Evolutionary conservation across 306 rosid genomes (phyloP).

Genomic region (Ormosia semicastrata): DNA sequence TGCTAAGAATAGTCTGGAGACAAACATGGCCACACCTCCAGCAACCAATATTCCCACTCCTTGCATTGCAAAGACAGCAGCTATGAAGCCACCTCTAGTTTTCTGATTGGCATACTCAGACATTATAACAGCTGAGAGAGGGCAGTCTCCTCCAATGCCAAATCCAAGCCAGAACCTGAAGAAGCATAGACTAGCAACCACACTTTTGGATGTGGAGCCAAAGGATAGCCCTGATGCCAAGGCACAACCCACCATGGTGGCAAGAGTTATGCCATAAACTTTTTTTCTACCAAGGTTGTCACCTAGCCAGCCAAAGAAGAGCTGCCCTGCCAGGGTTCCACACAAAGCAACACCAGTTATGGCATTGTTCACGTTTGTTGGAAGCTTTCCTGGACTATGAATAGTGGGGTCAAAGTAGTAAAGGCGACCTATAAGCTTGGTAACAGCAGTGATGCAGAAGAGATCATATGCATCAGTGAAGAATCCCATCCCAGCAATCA

Average conservation of each 20-base stretch:
- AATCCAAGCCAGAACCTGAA: constrained; percentile 58
- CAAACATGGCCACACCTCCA: constrained; percentile 51
- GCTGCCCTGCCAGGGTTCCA: constrained; percentile 51
- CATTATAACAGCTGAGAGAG: constrained; percentile 79
- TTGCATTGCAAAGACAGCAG: constrained; percentile 76
- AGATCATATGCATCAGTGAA: constrained; percentile 69
- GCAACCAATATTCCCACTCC: constrained; percentile 68
- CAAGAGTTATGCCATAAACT: constrained; percentile 57
- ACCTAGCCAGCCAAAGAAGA: constrained; percentile 75
- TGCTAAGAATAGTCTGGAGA: constrained; percentile 31
- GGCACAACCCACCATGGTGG: constrained; percentile 60
- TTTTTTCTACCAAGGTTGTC: constrained; percentile 59
- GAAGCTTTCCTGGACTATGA: constrained; percentile 42
- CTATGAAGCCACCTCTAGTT: constrained; percentile 59
- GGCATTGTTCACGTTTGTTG: constrained; percentile 44
- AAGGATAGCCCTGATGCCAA: constrained; percentile 57
- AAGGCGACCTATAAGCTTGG: constrained; percentile 52
- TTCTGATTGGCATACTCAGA: constrained; percentile 60
- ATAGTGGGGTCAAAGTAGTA: constrained; percentile 44
- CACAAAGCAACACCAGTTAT: constrained; percentile 55
- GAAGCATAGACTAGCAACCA: constrained; percentile 51
- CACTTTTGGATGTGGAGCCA: constrained; percentile 50
- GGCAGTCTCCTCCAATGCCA: constrained; percentile 69
- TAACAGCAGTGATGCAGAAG: constrained; percentile 58
- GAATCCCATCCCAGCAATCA: constrained; percentile 67